Conservation (phyloP, 1,284 basidiomycete genomes). For the Ustilago nuda region DNA sequence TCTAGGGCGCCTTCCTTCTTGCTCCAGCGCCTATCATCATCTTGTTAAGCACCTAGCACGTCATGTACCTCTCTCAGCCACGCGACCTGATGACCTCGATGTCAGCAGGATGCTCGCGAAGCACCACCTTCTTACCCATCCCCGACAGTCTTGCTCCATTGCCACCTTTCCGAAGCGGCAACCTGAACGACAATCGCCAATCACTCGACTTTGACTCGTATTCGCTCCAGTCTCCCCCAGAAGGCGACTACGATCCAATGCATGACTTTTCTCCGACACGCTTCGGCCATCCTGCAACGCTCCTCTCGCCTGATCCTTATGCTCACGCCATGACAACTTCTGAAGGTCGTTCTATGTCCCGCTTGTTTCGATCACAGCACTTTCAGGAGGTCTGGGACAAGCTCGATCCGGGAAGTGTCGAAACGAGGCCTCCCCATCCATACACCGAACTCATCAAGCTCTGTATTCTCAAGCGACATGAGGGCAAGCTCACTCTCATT, state of each 20-base stretch:
- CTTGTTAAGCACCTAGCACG: neutral
- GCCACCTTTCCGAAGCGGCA: neutral
- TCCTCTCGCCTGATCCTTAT: neutral
- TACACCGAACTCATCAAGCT: conserved; percentile 55
- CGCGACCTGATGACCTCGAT: conserved; percentile 25
- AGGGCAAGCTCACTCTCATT: conserved; percentile 40
- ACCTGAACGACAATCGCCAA: neutral
- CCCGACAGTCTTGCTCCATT: neutral
- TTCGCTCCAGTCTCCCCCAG: neutral
- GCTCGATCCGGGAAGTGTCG: conserved; percentile 19
- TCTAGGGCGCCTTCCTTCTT: neutral
- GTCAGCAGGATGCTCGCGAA: conserved; percentile 26
- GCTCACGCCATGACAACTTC: neutral
- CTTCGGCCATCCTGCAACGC: neutral
- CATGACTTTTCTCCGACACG: neutral
- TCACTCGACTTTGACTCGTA: neutral
- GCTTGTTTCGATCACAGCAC: conserved; percentile 31
- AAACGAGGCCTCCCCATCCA: conserved; percentile 20
- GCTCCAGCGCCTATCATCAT: neutral
- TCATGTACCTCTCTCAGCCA: conserved; percentile 33
- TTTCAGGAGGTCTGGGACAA: conserved; percentile 33
- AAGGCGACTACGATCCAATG: neutral
- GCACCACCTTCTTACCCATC: conserved; percentile 3
- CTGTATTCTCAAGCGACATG: conserved; percentile 41
- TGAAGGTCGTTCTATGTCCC: conserved; percentile 15